Evolutionary conservation across 331 rosid genomes (phyloP).

Genomic region (Phaseolus coccineus): DNA sequence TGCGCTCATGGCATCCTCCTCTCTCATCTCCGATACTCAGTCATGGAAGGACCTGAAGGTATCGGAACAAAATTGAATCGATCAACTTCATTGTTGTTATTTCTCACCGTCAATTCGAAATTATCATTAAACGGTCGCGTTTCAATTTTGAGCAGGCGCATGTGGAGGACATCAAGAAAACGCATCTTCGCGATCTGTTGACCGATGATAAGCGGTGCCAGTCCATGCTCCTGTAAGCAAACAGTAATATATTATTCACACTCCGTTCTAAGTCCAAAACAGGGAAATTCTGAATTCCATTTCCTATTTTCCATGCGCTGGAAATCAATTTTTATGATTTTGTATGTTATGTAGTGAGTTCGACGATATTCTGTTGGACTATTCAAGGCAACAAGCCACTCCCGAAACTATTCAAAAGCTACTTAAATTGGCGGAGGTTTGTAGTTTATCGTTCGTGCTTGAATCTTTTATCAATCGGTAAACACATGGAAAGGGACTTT

Average conservation of each 20-base stretch:
- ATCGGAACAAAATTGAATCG: neutral
- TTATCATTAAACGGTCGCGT: neutral
- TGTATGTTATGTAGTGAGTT: conserved; percentile 64
- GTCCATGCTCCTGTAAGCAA: conserved; percentile 76
- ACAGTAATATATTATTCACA: neutral
- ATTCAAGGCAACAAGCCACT: conserved; percentile 82
- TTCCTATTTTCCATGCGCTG: neutral
- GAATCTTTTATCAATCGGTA: neutral
- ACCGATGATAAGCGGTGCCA: conserved; percentile 62
- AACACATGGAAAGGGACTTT: neutral
- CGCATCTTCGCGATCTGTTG: conserved; percentile 84
- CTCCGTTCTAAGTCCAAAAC: neutral
- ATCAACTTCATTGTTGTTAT: neutral
- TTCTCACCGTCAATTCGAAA: neutral
- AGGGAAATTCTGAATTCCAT: neutral
- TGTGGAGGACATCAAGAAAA: conserved; percentile 64
- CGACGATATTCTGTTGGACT: conserved; percentile 81
- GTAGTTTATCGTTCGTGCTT: conserved; percentile 2
- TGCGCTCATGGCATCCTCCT: conserved; percentile 37
- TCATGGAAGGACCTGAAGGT: conserved; percentile 48
- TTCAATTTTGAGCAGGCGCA: conserved; percentile 61
- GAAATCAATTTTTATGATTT: neutral
- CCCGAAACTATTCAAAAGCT: conserved; percentile 77
- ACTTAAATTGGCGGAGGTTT: conserved; percentile 80
- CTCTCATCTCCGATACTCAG: conserved; percentile 38